These are phyloP conservation scores for Boletus coccyginus DNA, from an alignment of 768 basidiomycete genomes.

Conservation along the genomic window DNA sequence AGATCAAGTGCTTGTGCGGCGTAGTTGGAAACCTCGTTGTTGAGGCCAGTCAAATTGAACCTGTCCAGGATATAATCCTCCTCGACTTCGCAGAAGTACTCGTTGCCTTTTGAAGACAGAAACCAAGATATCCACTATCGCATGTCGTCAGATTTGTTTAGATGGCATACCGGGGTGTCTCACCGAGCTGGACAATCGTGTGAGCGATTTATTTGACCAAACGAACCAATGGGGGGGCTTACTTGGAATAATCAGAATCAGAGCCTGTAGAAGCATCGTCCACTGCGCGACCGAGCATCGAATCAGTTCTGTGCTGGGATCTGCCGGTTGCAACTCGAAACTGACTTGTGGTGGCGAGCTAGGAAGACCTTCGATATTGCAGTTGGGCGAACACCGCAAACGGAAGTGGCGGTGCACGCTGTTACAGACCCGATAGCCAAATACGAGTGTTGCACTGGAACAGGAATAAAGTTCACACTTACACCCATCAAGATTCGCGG, in stretches of 20 bases:
- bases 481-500: not conserved
- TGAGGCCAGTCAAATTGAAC: constrained; percentile 96
- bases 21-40: constrained; percentile 95
- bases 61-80: constrained; percentile 98
- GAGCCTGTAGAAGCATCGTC: constrained; percentile 89
- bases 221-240: constrained; percentile 26
- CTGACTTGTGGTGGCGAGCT: no score
- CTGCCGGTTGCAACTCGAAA: no score
- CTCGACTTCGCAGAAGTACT: constrained; percentile 99
- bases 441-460: not conserved
- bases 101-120: constrained; percentile 94
- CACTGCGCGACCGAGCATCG: constrained; percentile 51
- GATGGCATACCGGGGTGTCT: constrained; percentile 17
- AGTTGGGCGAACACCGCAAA: not conserved
- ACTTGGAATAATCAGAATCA: constrained; percentile 97
- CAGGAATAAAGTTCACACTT: constrained; percentile 14
- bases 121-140: constrained; percentile 97
- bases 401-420: constrained; percentile 20
- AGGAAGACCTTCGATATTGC: no score
- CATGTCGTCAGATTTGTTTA: constrained; percentile 13
- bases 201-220: constrained; percentile 10
- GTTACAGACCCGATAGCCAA: not conserved
- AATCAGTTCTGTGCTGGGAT: constrained; percentile 18
- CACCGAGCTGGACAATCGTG: constrained; percentile 25
- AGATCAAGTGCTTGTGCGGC: constrained; percentile 87